A percentile compares a stretch with the other conserved stretches of the same genome.
Conservation (phyloP, 2,329 filamentous ascomycete species). For the Fusarium sp. region DNA sequence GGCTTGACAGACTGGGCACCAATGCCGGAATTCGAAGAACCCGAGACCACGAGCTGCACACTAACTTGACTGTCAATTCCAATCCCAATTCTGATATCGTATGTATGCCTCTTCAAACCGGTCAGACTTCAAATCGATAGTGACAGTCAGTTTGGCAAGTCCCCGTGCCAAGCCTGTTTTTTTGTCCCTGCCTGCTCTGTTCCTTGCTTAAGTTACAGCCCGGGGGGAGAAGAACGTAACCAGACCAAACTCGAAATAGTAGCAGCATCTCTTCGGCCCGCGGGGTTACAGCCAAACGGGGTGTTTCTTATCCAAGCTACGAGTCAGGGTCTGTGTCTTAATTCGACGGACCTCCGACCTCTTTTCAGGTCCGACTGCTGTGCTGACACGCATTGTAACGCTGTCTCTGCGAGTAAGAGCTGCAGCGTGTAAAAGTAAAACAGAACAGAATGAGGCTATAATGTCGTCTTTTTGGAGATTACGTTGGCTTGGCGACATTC, state of each 20-base stretch:
- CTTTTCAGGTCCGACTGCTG: background rate
- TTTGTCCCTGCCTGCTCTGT: conserved; percentile 1
- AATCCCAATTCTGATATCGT: background rate
- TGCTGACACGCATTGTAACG: conserved; percentile 13
- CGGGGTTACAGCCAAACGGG: conserved; percentile 7
- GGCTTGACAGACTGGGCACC: conserved; percentile 14
- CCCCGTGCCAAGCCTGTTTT: conserved; percentile 26
- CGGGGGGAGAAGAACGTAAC: background rate
- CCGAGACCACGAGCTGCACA: conserved; percentile 8
- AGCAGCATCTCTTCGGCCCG: conserved; percentile 10
- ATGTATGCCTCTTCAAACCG: background rate
- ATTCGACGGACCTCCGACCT: background rate
- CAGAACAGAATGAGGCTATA: conserved; percentile 6
- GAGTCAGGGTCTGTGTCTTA: background rate
- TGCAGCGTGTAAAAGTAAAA: background rate
- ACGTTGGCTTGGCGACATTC: conserved; percentile 6
- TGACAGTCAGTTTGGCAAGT: conserved; percentile 3
- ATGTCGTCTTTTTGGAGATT: background rate
- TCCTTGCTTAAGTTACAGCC: conserved; percentile 13
- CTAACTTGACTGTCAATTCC: background rate
- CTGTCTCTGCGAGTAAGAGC: background rate
- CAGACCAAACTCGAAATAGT: conserved; percentile 23
- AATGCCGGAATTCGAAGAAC: conserved; percentile 12
- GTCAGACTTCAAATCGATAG: background rate
- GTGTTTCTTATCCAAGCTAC: background rate